A percentile compares a stretch with the other conserved stretches of the same genome.
Conservation (phyloP, 805 yeast species). For the Barnettozyma populi region DNA sequence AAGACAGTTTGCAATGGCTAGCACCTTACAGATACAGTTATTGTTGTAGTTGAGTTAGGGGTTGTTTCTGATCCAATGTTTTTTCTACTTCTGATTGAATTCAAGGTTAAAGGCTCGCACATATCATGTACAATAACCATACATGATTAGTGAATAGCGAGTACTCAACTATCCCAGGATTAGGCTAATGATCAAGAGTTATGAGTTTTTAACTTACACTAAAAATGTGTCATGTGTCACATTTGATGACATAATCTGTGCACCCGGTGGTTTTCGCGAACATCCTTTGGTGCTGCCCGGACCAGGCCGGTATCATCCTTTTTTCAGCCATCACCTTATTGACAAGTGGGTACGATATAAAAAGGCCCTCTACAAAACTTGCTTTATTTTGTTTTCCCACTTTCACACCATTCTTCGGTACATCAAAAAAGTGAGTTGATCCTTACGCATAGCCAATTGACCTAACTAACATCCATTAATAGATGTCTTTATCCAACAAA, state of each 20-base stretch:
- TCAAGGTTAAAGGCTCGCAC: too few species aligned
- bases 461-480: neutral
- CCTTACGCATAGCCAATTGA: neutral
- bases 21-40: too few species aligned
- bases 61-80: too few species aligned
- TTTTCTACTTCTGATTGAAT: too few species aligned
- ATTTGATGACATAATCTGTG: neutral
- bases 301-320: conserved; percentile 2
- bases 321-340: conserved; percentile 5
- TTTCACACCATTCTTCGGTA: neutral
- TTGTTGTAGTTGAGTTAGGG: too few species aligned
- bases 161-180: too few species aligned
- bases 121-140: too few species aligned
- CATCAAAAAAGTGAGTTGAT: conserved; percentile 3
- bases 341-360: neutral
- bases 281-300: conserved; percentile 3
- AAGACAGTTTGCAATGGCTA: too few species aligned
- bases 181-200: too few species aligned
- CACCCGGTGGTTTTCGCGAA: conserved; percentile 1
- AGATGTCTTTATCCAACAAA: conserved; percentile 91
- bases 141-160: too few species aligned
- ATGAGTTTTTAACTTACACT: too few species aligned
- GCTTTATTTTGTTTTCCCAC: neutral
- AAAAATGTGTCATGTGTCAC: neutral
- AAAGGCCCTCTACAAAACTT: neutral